Base-by-base conservation (phyloP, 2,329 filamentous ascomycete genomes). In the Diaporthe sp. region DNA sequence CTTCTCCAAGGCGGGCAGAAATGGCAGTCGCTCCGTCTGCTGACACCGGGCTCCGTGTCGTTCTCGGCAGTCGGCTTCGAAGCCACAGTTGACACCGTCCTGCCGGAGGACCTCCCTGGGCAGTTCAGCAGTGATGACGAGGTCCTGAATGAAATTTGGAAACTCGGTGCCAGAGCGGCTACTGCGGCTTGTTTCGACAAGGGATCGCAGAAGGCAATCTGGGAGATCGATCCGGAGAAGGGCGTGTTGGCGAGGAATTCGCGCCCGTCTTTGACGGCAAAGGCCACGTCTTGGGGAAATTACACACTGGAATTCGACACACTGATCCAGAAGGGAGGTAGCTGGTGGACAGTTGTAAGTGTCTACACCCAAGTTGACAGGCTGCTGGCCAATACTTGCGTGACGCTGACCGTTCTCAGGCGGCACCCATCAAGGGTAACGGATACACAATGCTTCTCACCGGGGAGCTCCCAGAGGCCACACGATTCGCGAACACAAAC, bases 281-380 rank as follows among this genome's bases (percentile, higher is more conserved):
- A 79, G 27, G 80, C 77, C 4, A 75, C 74, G 2, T 10, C 32
- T 0, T 79, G 81, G n/a, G 75, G 74, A 39, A 82, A 85, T 55
- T 85, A 86, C 56, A 84, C 82, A 0, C 72, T 86, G 35, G 76
- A 79, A 1, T 85, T 86, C 66, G 78, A 78, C 2, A 81, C 81
- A 3, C 83, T 83, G 71, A 85, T 86, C 58, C 78, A 78, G 12
- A 78, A 79, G 27, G 84, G 82, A 13, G 84, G 84, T 7, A 81
- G 79, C 8, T 82, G 84, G n/a, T 86, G 83, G 83, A 78, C 77
- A 9, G 78, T 83, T 44, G 81, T 80, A 17, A 79, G 77, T 61
- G 1, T 17, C 4, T 25, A 5, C 22, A 4, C 13, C 22, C 42
- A 19, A 9, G 27, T n/a, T 22, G 22, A 4, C 7, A 50, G 19